These are phyloP conservation scores for Acacia crassicarpa DNA, from an alignment of 306 rosid genomes.

Conservation along the genomic window DNA sequence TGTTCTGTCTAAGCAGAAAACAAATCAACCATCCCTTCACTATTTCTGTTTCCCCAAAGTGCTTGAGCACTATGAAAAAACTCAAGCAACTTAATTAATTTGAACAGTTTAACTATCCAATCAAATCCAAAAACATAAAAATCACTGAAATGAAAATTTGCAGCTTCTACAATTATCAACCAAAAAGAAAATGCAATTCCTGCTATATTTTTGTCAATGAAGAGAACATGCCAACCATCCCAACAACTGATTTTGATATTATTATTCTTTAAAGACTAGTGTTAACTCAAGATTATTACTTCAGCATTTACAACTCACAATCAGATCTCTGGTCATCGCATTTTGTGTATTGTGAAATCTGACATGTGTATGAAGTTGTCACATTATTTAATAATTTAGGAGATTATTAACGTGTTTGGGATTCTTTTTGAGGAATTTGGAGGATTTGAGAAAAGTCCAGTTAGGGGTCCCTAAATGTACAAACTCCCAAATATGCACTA, in stretches of 20 bases:
- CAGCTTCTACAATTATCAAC: neutral
- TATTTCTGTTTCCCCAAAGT: neutral
- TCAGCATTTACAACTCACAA: neutral
- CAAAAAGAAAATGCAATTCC: neutral
- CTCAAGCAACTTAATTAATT: neutral
- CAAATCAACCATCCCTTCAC: neutral
- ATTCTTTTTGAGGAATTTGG: neutral
- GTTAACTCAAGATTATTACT: neutral
- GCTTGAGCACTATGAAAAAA: neutral
- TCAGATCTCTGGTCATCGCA: neutral
- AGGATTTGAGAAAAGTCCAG: neutral
- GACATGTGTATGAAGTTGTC: neutral
- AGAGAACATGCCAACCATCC: no score
- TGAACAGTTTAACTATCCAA: neutral
- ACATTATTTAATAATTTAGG: neutral
- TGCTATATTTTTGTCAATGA: neutral
- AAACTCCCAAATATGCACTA: neutral
- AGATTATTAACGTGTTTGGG: neutral
- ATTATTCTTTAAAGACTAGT: neutral
- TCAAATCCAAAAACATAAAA: neutral
- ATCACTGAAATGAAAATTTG: neutral
- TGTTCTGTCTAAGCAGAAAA: neutral
- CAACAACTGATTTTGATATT: neutral
- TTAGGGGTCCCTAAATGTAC: neutral
- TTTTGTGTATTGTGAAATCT: neutral